Conservation (phyloP, 129 eudicot species). For the Chrysanthemum makinoi region DNA sequence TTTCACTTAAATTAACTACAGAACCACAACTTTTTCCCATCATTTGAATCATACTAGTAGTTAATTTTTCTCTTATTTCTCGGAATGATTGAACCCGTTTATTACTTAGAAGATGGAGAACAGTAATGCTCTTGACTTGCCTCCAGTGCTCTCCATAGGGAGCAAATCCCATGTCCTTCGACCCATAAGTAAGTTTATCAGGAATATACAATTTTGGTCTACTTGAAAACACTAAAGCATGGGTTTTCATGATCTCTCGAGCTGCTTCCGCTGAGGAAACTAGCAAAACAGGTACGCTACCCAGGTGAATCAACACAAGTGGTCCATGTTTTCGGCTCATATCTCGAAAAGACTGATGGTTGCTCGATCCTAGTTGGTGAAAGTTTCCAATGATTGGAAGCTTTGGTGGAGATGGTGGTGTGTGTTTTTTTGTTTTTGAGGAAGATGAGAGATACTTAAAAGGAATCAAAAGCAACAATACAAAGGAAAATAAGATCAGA, state of each 20-base stretch:
- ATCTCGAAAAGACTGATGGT: conserved; percentile 22
- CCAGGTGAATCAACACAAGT: conserved; percentile 32
- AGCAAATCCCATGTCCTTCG: conserved; percentile 24
- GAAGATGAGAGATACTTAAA: conserved; percentile 17
- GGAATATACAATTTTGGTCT: conserved; percentile 24
- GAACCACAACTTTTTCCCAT: neutral
- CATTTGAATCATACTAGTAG: conserved; percentile 17
- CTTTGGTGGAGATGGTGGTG: neutral
- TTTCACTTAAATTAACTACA: conserved; percentile 25
- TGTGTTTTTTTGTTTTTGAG: neutral
- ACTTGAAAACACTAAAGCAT: conserved; percentile 29
- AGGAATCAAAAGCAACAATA: neutral
- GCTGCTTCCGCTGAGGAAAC: conserved; percentile 7
- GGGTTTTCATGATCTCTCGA: conserved; percentile 33
- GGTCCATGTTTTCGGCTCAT: conserved; percentile 34
- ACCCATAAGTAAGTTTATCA: conserved; percentile 9
- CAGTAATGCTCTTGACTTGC: no score
- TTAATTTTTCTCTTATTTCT: conserved; percentile 26
- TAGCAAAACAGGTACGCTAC: neutral
- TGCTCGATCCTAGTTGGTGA: conserved; percentile 34
- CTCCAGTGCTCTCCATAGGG: neutral
- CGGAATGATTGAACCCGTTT: conserved; percentile 29
- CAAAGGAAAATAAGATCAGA: neutral
- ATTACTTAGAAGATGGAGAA: conserved; percentile 20
- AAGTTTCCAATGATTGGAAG: conserved; percentile 47